Evolutionary conservation across 1,284 basidiomycete species (phyloP).

Genomic region (Pseudozyma flocculosa): DNA sequence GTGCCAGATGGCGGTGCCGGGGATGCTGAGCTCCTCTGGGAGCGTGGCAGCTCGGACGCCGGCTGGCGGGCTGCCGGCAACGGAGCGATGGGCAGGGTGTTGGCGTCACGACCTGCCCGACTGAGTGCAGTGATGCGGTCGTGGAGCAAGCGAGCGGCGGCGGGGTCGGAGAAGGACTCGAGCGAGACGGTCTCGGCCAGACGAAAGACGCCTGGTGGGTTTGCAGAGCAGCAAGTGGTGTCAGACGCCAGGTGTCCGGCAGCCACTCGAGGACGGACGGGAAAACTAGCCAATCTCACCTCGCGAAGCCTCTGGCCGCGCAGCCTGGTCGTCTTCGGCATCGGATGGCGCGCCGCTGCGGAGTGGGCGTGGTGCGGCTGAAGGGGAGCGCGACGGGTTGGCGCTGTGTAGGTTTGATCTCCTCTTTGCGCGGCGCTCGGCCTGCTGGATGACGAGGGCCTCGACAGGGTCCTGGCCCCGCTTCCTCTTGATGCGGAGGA

Average conservation of each 20-base stretch:
- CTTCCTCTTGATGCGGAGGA: conserved; percentile 53
- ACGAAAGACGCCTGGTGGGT: conserved; percentile 40
- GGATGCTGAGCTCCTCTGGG: neutral
- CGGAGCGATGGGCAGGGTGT: too few species aligned
- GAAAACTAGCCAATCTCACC: too few species aligned
- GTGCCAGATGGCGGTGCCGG: neutral
- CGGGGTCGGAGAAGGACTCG: conserved; percentile 31
- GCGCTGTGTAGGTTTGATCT: conserved; percentile 3
- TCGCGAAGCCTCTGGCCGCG: too few species aligned
- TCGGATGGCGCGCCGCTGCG: neutral
- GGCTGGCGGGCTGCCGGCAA: conserved; percentile 1
- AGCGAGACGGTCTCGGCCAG: conserved; percentile 46
- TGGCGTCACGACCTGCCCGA: neutral
- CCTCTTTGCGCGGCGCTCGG: conserved; percentile 23
- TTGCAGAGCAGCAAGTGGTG: neutral
- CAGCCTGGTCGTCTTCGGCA: neutral
- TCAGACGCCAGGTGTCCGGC: too few species aligned
- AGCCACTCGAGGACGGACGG: too few species aligned
- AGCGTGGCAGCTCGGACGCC: too few species aligned
- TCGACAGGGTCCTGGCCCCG: conserved; percentile 47
- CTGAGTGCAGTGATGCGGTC: conserved; percentile 33
- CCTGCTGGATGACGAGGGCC: conserved; percentile 43
- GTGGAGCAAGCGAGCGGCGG: conserved; percentile 25
- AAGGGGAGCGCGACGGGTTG: too few species aligned
- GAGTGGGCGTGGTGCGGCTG: too few species aligned